Evolutionary conservation across 2,329 filamentous ascomycete species (phyloP).

Genomic region (Eutypa lata): DNA sequence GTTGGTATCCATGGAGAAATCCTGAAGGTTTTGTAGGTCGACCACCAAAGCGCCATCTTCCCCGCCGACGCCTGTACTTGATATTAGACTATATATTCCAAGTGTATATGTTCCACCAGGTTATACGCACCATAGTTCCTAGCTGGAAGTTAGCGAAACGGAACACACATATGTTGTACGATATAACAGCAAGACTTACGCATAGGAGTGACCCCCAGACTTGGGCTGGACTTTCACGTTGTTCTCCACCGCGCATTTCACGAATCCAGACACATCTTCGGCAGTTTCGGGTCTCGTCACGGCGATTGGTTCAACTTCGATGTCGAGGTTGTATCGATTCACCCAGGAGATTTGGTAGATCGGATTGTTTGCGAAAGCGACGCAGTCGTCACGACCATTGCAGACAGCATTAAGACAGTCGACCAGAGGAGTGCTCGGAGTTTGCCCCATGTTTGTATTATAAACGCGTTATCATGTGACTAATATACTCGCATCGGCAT

Average conservation of each 20-base stretch:
- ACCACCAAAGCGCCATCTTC: slow-evolving; percentile 49
- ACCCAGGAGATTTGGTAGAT: slow-evolving; percentile 49
- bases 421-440: slow-evolving; percentile 37
- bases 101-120: background rate
- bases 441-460: slow-evolving; percentile 38
- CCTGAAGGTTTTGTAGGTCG: slow-evolving; percentile 51
- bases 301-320: slow-evolving; percentile 48
- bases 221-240: slow-evolving; percentile 57
- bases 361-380: slow-evolving; percentile 40
- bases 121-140: slow-evolving; percentile 30
- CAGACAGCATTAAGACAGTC: slow-evolving; percentile 47
- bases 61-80: slow-evolving; percentile 41
- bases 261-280: slow-evolving; percentile 52
- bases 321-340: slow-evolving; percentile 50
- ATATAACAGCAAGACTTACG: slow-evolving; percentile 31
- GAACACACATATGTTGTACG: background rate
- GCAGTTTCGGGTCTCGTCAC: slow-evolving; percentile 53
- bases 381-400: slow-evolving; percentile 40
- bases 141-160: slow-evolving; percentile 8
- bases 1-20: slow-evolving; percentile 48
- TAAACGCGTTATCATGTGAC: background rate
- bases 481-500: background rate
- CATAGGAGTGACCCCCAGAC: slow-evolving; percentile 65
- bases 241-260: slow-evolving; percentile 52
- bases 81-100: slow-evolving; percentile 6